These are phyloP conservation scores for Graphilbum sp. DNA, from an alignment of 2,329 filamentous ascomycete species.

Conservation along the genomic window DNA sequence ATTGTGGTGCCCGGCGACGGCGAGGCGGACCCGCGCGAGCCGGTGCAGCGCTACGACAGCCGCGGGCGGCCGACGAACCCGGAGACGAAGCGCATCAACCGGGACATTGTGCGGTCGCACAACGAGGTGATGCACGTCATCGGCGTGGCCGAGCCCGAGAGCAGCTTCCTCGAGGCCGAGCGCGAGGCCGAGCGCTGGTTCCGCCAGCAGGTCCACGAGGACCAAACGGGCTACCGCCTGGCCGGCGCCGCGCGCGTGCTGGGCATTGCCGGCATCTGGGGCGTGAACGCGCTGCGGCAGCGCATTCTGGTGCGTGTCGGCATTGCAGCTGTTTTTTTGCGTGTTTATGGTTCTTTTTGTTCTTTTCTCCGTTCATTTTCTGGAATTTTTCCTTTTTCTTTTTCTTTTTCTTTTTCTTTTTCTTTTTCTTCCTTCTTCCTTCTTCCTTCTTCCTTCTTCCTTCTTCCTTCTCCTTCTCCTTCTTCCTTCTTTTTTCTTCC, in stretches of 20 bases:
- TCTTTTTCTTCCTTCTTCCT: too few relatives aligned
- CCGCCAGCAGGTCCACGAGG: conserved; percentile 30
- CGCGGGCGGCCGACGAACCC: conserved; percentile 39
- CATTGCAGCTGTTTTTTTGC: too few relatives aligned
- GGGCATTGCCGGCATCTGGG: conserved; percentile 31
- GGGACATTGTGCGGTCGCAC: conserved; percentile 40
- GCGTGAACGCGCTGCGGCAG: conserved; percentile 33
- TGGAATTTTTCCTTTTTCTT: too few relatives aligned
- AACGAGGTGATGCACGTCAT: conserved; percentile 50
- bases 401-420: too few relatives aligned
- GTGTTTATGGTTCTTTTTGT: too few relatives aligned
- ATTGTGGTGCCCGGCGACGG: conserved; percentile 35
- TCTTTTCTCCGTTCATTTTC: too few relatives aligned
- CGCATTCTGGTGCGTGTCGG: conserved; percentile 29
- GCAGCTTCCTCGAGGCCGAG: conserved; percentile 16
- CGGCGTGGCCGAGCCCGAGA: conserved; percentile 43
- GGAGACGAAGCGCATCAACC: conserved; percentile 36
- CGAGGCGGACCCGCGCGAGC: conserved; percentile 21
- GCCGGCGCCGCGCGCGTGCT: conserved; percentile 18
- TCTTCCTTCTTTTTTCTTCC: too few relatives aligned
- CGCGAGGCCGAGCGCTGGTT: conserved; percentile 24
- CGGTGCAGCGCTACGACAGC: conserved; percentile 34
- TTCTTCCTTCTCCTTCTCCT: too few relatives aligned
- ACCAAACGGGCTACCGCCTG: conserved; percentile 24
- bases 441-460: too few relatives aligned